Conservation (phyloP, 345 rosid species). For the Eucalyptus leucophloia region DNA sequence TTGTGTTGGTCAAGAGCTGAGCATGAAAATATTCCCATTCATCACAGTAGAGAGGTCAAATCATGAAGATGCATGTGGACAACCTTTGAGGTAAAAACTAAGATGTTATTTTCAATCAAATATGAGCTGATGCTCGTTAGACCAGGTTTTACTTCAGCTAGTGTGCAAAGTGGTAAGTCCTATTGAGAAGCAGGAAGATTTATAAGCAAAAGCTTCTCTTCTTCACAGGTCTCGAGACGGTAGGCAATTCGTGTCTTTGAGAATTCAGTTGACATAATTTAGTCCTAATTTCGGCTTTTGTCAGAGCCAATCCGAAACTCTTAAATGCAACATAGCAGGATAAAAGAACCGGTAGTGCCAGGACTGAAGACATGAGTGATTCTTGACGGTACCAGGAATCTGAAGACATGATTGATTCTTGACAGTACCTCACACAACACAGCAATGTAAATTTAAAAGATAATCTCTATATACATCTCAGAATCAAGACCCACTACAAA, state of each 20-base stretch:
- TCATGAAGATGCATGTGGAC: background rate
- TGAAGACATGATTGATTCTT: background rate
- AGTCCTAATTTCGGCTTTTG: background rate
- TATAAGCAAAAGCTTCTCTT: background rate
- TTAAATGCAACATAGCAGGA: background rate
- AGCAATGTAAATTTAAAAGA: background rate
- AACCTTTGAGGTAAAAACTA: background rate
- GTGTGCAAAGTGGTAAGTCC: background rate
- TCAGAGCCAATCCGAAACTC: background rate
- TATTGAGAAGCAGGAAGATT: background rate
- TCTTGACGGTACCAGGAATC: background rate
- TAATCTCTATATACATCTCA: background rate
- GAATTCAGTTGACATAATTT: background rate
- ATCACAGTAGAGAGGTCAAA: background rate
- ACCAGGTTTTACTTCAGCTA: background rate
- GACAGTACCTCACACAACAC: background rate
- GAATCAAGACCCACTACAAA: background rate
- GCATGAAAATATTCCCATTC: background rate
- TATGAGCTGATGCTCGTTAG: background rate
- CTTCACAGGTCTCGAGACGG: background rate
- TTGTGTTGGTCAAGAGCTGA: background rate
- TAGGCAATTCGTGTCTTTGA: background rate
- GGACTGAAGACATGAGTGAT: background rate
- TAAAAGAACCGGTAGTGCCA: background rate
- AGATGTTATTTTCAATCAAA: background rate